Evolutionary conservation across 805 yeast genomes (phyloP).

Genomic region (Kodamaea kakaduensis): DNA sequence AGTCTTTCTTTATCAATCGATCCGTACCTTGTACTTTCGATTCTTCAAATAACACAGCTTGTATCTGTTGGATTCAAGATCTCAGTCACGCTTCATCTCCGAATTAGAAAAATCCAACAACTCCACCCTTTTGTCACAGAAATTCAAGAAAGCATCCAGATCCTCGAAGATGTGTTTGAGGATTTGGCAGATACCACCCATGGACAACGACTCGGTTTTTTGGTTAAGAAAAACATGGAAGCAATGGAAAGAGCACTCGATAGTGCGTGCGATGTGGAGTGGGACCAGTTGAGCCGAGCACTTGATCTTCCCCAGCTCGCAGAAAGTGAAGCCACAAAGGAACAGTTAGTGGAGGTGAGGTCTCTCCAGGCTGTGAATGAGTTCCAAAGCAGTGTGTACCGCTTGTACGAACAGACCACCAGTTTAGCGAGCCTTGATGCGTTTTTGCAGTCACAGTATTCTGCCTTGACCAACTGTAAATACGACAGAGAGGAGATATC

Average conservation of each 20-base stretch:
- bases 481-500: constrained; percentile 14
- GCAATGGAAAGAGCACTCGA: constrained; percentile 21
- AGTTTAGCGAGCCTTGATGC: constrained; percentile 17
- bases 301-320: constrained; percentile 38
- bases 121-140: constrained; percentile 56
- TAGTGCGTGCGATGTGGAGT: constrained; percentile 36
- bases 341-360: constrained; percentile 25
- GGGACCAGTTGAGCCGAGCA: constrained; percentile 53
- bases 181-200: constrained; percentile 24
- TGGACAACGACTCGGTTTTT: constrained; percentile 38
- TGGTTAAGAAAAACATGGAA: constrained; percentile 35
- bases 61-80: constrained; percentile 41
- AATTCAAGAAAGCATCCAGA: constrained; percentile 47
- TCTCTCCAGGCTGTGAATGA: constrained; percentile 19
- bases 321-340: constrained; percentile 20
- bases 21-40: constrained; percentile 31
- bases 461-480: constrained; percentile 15
- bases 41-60: background rate
- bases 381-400: constrained; percentile 23
- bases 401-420: constrained; percentile 18
- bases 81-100: constrained; percentile 48
- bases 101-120: constrained; percentile 46
- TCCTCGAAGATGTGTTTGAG: constrained; percentile 30
- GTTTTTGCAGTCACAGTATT: constrained; percentile 14
- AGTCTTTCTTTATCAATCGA: constrained; percentile 51